phyloP scores from a whole-genome alignment of 257 asterid species.

The Lycium ferocissimum region DNA sequence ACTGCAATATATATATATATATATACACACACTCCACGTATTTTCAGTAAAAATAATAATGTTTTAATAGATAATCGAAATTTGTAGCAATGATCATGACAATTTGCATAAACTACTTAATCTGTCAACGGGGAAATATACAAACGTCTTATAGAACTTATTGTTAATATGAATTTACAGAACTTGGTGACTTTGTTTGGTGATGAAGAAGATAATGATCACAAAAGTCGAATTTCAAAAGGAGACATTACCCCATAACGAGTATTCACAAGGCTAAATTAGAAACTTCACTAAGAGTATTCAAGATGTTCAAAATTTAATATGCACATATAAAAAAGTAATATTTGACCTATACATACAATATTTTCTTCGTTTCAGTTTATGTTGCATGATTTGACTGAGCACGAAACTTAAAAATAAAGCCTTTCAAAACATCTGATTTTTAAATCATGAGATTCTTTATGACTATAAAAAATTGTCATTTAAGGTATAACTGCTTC shows the following conservation, averaged over 20 bases:
- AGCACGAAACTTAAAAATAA: background rate
- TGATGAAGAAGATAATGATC: background rate
- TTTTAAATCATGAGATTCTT: background rate
- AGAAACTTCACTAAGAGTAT: too few species aligned
- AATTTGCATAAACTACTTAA: too few species aligned
- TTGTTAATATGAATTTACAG: too few species aligned
- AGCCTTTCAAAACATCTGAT: background rate
- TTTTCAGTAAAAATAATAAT: background rate
- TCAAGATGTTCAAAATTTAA: too few species aligned
- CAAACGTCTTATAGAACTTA: too few species aligned
- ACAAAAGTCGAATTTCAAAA: background rate
- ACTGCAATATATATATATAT: background rate
- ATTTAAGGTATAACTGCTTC: background rate
- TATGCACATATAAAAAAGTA: too few species aligned
- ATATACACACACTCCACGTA: background rate
- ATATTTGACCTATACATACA: background rate
- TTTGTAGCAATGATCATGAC: background rate
- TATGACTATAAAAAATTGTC: background rate
- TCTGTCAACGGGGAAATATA: too few species aligned
- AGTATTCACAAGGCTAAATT: too few species aligned
- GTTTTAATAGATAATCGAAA: background rate
- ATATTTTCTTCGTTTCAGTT: background rate
- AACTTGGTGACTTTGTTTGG: background rate
- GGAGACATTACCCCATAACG: too few species aligned
- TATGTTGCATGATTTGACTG: background rate